Evolutionary conservation across 768 basidiomycete genomes (phyloP).

Genomic region (Cystoderma amianthinum): DNA sequence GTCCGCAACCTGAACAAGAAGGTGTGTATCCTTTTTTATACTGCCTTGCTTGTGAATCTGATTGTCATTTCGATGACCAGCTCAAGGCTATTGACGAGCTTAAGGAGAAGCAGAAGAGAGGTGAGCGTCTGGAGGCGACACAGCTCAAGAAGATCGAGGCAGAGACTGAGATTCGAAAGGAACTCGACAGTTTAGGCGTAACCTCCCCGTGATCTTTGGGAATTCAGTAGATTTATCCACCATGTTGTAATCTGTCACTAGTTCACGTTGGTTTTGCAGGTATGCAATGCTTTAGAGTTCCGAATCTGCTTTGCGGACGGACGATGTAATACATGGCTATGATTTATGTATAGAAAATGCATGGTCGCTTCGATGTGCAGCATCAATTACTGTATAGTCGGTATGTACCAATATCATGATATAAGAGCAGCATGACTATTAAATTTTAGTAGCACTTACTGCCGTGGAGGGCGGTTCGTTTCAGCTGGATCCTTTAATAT

Average conservation of each 20-base stretch:
- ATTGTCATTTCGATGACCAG: slow-evolving; percentile 27
- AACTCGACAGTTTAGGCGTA: slow-evolving; percentile 45
- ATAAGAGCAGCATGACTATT: no score
- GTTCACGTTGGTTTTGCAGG: no score
- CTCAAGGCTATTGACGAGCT: slow-evolving; percentile 98
- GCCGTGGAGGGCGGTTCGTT: no score
- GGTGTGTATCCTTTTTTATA: slow-evolving; percentile 46
- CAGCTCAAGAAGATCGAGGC: slow-evolving; percentile 97
- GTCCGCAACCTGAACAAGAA: slow-evolving; percentile 93
- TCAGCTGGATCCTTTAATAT: no score
- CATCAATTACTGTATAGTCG: no score
- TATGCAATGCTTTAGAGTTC: no score
- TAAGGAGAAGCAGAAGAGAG: slow-evolving; percentile 84
- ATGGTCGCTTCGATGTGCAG: no score
- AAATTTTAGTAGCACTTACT: no score
- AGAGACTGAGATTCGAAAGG: slow-evolving; percentile 77
- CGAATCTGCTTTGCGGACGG: no score
- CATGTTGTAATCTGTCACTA: slow-evolving; percentile 4
- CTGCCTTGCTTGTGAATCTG: slow-evolving; percentile 8
- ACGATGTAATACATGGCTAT: no score
- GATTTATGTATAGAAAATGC: no score
- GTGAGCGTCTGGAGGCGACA: slow-evolving; percentile 90
- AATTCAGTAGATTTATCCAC: neutral
- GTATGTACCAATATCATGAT: no score
- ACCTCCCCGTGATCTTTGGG: slow-evolving; percentile 2